Conservation (phyloP, 1,284 basidiomycete species). For the Cystobasidium sp. region DNA sequence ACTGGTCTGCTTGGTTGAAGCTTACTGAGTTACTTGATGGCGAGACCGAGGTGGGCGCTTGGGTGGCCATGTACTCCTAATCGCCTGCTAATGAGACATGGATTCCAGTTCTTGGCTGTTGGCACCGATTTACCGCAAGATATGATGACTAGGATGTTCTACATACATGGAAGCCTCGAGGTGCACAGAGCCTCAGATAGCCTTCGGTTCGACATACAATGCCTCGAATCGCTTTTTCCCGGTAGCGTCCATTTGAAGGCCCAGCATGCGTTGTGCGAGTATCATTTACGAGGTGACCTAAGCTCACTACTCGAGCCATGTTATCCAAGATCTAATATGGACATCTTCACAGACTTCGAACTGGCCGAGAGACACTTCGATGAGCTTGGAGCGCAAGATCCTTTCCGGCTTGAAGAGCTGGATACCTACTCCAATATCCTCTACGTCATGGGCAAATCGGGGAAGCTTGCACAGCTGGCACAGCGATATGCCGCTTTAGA, state of each 20-base stretch:
- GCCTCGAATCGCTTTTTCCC: slow-evolving; percentile 80
- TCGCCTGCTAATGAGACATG: not conserved
- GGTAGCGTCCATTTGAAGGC: slow-evolving; percentile 84
- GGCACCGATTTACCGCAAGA: slow-evolving; percentile 71
- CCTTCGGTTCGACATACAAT: slow-evolving; percentile 71
- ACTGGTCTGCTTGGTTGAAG: slow-evolving; percentile 92
- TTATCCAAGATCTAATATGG: not conserved
- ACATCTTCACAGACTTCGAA: slow-evolving; percentile 70
- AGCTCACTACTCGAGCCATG: not conserved
- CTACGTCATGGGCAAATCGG: slow-evolving; percentile 87
- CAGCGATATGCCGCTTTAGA: slow-evolving; percentile 86
- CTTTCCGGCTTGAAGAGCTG: slow-evolving; percentile 89
- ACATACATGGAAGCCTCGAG: slow-evolving; percentile 85
- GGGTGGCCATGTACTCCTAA: not conserved
- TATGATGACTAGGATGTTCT: slow-evolving; percentile 78
- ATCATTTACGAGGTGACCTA: slow-evolving; percentile 78
- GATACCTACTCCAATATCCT: slow-evolving; percentile 97
- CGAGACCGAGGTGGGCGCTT: slow-evolving; percentile 76
- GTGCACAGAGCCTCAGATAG: slow-evolving; percentile 86
- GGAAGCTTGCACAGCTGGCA: slow-evolving; percentile 87
- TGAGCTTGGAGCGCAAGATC: slow-evolving; percentile 76
- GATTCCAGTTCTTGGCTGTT: slow-evolving; percentile 56
- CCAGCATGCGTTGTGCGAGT: slow-evolving; percentile 80
- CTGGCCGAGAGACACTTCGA: slow-evolving; percentile 83
- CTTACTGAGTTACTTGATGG: slow-evolving; percentile 80